A percentile compares a stretch with the other conserved stretches of the same genome.
These are phyloP conservation scores for Globisporangium cystogenes DNA, from an alignment of 352 stramenopile genomes.

Conservation along the genomic window DNA sequence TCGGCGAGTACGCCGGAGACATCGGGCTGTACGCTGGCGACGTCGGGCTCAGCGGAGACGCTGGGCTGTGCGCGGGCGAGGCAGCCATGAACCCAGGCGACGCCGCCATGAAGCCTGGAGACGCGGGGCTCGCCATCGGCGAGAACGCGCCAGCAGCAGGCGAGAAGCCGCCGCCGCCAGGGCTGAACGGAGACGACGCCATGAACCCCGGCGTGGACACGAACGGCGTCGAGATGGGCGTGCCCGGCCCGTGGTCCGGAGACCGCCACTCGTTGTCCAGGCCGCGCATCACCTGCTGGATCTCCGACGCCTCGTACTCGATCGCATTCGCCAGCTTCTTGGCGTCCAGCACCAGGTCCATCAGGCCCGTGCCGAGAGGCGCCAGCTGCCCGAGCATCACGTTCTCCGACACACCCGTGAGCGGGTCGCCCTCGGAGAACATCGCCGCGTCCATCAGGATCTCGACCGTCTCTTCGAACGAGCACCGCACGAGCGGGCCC, in stretches of 20 bases:
- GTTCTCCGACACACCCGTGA: slow-evolving; percentile 98
- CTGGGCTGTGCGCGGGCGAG: slow-evolving; percentile 64
- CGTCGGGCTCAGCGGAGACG: slow-evolving; percentile 65
- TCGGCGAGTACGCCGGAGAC: slow-evolving; percentile 85
- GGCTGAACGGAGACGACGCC: slow-evolving; percentile 86
- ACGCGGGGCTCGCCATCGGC: slow-evolving; percentile 76
- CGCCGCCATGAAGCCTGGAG: slow-evolving; percentile 66
- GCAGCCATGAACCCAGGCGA: slow-evolving; percentile 79
- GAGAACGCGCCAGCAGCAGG: slow-evolving; percentile 84
- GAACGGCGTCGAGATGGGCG: slow-evolving; percentile 83
- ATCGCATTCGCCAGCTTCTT: slow-evolving; percentile 98
- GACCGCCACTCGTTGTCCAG: slow-evolving; percentile 91
- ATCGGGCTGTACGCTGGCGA: slow-evolving; percentile 86
- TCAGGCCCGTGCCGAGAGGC: slow-evolving; percentile 94
- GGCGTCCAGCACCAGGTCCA: slow-evolving; percentile 98
- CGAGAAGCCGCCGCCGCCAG: slow-evolving; percentile 83
- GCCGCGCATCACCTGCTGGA: slow-evolving; percentile 87
- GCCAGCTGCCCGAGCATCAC: slow-evolving; percentile 98
- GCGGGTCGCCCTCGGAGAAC: slow-evolving; percentile 96
- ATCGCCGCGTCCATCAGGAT: slow-evolving; percentile 99
- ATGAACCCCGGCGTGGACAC: slow-evolving; percentile 82
- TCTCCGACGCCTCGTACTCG: slow-evolving; percentile 93
- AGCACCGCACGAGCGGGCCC: slow-evolving; percentile 96
- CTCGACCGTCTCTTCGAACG: slow-evolving; percentile 99
- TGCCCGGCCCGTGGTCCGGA: slow-evolving; percentile 67